A percentile compares a stretch with the other conserved stretches of the same genome.
Evolutionary conservation across 208 protist genomes (phyloP).

Genomic region (Porcisia deanei): DNA sequence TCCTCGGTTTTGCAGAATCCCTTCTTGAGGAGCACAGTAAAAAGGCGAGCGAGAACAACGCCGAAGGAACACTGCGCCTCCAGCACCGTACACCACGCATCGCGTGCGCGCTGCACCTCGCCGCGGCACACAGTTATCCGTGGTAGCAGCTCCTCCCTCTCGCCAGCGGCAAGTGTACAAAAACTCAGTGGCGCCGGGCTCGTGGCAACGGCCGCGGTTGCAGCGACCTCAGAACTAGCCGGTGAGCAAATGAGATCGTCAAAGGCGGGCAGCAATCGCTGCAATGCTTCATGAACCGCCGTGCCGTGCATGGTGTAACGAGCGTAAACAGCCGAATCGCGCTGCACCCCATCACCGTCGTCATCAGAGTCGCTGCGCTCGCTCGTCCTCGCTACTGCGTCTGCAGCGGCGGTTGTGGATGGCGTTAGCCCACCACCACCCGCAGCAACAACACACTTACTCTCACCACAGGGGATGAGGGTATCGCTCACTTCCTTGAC

Average conservation of each 20-base stretch:
- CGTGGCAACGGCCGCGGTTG: not conserved
- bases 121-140: conserved; percentile 22
- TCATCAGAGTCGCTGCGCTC: conserved; percentile 15
- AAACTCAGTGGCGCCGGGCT: not conserved
- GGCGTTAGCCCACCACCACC: conserved; percentile 13
- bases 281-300: conserved; percentile 7
- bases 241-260: conserved; percentile 25
- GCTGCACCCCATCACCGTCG: conserved; percentile 5
- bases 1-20: conserved; percentile 95
- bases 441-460: conserved; percentile 8
- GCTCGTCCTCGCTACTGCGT: not conserved
- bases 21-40: conserved; percentile 91
- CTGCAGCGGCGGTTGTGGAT: not conserved
- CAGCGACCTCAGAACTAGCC: not conserved
- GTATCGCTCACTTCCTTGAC: conserved; percentile 24
- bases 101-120: conserved; percentile 29
- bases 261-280: conserved; percentile 17
- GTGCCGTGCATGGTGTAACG: conserved; percentile 27
- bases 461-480: conserved; percentile 9
- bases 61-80: conserved; percentile 63
- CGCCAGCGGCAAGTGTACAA: conserved; percentile 9
- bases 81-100: conserved; percentile 34
- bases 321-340: conserved; percentile 26
- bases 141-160: conserved; percentile 28
- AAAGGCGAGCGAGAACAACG: conserved; percentile 86